Evolutionary conservation across 768 basidiomycete genomes (phyloP), one percentile per base, ranked within the genome.

Genomic region (Rhizopogon salebrosus): DNA sequence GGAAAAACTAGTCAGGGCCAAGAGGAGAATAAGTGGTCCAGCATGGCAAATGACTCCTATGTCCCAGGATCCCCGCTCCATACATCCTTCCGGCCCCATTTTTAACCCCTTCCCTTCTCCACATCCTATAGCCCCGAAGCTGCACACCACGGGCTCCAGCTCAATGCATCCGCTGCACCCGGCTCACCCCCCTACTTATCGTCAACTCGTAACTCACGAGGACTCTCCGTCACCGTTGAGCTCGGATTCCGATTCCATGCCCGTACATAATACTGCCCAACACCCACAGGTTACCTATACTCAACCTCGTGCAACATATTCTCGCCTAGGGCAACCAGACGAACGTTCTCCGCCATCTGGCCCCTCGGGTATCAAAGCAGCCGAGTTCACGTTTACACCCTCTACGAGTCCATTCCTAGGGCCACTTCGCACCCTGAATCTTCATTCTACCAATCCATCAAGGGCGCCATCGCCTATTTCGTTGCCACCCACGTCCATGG

Each of bases 381-480:
- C 55, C 23, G 75, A 74, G 45, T 68, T 74, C 60, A 54, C 67
- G 4, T 74, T 78, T 60, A 89, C 89, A 1, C 89, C 89, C 1
- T 85, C 83, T 18, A 84, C 87, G 1, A 87, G 85, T 54, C 89
- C 89, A 1, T 90, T 92, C 76, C 79, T 92, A 20, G 89, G 85
- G 0, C 87, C 87, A 2, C 69, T 92, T 58, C 78, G 85, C 50
- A 85, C 84, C 6, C 77, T 92, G 53, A 84, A 89, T 60, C 79
- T 91, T 40, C 86, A 89, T 61, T 85, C 84, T 1, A 72, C 84
- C 3, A 79, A 79, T 48, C 80, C 83, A 0, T 86, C 84, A 10
- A 79, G 87, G 41, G 87, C 85, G 0, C 85, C 89, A 1, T 85
- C 84, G 3, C 86, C 89, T 6, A 80, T 87, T 52, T 70, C 79